phyloP scores from a whole-genome alignment of 352 stramenopile genomes.

The Phytophthora pseudosyringae region DNA sequence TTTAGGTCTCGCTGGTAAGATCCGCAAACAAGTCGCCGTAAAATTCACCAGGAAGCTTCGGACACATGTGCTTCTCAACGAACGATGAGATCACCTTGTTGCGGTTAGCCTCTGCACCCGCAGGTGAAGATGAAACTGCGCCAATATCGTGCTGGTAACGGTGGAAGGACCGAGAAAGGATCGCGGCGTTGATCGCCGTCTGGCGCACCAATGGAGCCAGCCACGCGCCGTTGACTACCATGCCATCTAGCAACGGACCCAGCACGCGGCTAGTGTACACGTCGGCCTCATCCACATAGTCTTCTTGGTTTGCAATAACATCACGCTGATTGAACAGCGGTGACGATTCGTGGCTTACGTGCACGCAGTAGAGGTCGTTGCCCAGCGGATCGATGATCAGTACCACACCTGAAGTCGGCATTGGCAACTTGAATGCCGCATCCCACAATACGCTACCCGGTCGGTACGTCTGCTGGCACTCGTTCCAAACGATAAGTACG shows the following conservation, averaged over 20 bases:
- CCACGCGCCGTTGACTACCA: constrained; percentile 86
- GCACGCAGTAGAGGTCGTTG: constrained; percentile 87
- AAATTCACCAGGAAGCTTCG: constrained; percentile 86
- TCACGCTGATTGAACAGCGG: constrained; percentile 79
- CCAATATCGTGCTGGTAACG: constrained; percentile 81
- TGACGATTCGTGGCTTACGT: constrained; percentile 81
- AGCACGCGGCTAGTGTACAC: constrained; percentile 84
- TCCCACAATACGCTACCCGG: constrained; percentile 84
- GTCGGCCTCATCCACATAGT: constrained; percentile 82
- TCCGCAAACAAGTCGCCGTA: constrained; percentile 84
- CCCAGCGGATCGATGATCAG: constrained; percentile 86
- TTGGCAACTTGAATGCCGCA: constrained; percentile 73
- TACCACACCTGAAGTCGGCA: constrained; percentile 76
- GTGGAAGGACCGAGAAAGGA: constrained; percentile 73
- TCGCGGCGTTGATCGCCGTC: constrained; percentile 82
- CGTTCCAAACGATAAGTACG: constrained; percentile 89
- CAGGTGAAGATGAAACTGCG: constrained; percentile 61
- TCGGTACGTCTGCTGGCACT: constrained; percentile 85
- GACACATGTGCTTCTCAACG: constrained; percentile 82
- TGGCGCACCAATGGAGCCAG: constrained; percentile 82
- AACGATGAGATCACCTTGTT: constrained; percentile 75
- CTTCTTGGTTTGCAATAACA: constrained; percentile 75
- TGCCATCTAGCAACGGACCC: constrained; percentile 82
- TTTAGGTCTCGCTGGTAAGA: constrained; percentile 40
- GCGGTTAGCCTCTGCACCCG: constrained; percentile 75